Evolutionary conservation across 257 asterid genomes (phyloP).

Genomic region (Solanum chiquidenum): DNA sequence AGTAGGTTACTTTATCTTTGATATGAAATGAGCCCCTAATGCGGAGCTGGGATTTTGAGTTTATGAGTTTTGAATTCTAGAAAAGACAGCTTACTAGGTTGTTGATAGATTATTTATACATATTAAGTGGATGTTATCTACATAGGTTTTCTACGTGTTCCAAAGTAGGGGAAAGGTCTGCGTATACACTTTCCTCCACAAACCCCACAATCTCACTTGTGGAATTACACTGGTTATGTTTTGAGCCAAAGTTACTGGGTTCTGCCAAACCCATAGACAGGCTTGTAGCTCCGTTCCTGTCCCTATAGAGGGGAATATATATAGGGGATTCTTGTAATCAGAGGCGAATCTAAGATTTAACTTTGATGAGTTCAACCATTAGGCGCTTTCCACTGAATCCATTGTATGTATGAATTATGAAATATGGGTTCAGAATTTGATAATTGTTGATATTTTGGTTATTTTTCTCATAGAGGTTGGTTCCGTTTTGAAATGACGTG

Average conservation of each 20-base stretch:
- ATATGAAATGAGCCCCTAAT: not conserved
- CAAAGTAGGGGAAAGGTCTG: not conserved
- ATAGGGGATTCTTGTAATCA: not conserved
- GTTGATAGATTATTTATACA: not conserved
- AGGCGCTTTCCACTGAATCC: not conserved
- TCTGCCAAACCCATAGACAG: not conserved
- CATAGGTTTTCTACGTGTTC: no score
- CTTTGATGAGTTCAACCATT: not conserved
- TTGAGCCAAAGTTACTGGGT: not conserved
- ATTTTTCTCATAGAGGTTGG: not conserved
- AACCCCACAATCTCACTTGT: not conserved
- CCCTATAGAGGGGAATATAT: not conserved
- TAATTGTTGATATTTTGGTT: not conserved
- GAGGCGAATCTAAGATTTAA: not conserved
- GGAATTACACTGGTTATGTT: not conserved
- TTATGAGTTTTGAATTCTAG: not conserved
- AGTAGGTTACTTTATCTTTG: not conserved
- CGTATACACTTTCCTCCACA: not conserved
- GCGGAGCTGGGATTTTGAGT: not conserved
- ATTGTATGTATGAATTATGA: not conserved
- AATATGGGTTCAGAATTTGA: not conserved
- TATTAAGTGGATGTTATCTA: not conserved
- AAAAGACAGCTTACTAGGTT: not conserved
- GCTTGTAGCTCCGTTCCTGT: not conserved
- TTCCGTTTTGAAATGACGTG: not conserved